Percentiles rank a stretch among this genome's conserved stretches.
phyloP scores from a whole-genome alignment of 2,329 filamentous ascomycete species.

The Verticillium albo-atrum region DNA sequence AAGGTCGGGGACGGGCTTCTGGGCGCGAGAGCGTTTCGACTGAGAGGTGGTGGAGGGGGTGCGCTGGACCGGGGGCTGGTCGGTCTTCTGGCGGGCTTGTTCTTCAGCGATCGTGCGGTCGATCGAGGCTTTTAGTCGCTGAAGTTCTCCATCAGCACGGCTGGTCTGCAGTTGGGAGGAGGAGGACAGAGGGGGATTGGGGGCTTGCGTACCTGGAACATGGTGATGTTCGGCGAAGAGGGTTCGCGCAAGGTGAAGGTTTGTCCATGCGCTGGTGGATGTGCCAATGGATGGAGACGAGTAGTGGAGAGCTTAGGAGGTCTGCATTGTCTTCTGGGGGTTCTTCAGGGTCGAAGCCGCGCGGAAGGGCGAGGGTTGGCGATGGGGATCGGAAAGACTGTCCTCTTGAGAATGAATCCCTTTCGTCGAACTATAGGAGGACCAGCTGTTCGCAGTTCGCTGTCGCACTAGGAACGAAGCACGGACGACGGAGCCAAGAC shows the following conservation, averaged over 20 bases:
- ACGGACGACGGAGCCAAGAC: not conserved
- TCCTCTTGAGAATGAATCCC: not conserved
- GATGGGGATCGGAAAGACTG: not conserved
- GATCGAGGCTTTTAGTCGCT: constrained; percentile 82
- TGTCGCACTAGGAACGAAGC: not conserved
- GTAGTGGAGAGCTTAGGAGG: not conserved
- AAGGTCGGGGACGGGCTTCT: constrained; percentile 36
- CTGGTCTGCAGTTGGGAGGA: not conserved
- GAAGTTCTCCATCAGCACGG: constrained; percentile 3
- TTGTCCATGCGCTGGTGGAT: not conserved
- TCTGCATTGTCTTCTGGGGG: not conserved
- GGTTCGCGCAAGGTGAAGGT: not conserved
- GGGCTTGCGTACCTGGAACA: constrained; percentile 19
- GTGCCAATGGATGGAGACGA: not conserved
- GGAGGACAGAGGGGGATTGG: not conserved
- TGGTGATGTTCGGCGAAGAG: constrained; percentile 12
- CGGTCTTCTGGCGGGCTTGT: constrained; percentile 70
- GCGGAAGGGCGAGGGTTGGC: not conserved
- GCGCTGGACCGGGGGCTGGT: not conserved
- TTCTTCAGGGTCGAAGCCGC: not conserved
- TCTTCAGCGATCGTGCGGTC: constrained; percentile 88
- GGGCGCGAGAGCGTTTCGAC: constrained; percentile 10
- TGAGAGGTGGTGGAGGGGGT: constrained; percentile 3
- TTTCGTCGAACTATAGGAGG: not conserved
- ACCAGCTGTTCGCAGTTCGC: not conserved